phyloP scores from a whole-genome alignment of 169 alveolate genomes.

The Cryptosporidium bovis region DNA sequence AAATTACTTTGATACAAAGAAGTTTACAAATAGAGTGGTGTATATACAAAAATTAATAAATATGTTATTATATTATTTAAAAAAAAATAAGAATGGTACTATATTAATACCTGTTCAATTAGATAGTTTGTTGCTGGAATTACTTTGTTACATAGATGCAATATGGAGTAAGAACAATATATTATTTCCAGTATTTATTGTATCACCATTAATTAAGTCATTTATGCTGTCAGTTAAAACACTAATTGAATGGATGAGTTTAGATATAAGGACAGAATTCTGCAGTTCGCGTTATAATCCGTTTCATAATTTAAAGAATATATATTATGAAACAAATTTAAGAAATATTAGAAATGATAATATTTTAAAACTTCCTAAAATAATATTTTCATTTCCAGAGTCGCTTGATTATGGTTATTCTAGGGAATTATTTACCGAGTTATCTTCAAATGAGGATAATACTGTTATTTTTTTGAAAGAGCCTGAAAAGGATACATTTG shows the following conservation, averaged over 20 bases:
- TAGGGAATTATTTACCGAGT: constrained; percentile 63
- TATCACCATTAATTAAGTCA: constrained; percentile 58
- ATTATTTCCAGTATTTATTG: constrained; percentile 60
- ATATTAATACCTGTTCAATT: constrained; percentile 54
- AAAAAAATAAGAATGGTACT: constrained; percentile 63
- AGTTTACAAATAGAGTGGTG: constrained; percentile 7
- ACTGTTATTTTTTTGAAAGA: constrained; percentile 45
- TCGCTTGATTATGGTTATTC: constrained; percentile 72
- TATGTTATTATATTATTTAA: constrained; percentile 33
- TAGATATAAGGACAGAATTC: constrained; percentile 64
- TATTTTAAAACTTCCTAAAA: constrained; percentile 39
- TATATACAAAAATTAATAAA: constrained; percentile 36
- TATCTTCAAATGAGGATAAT: constrained; percentile 51
- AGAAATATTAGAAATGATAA: constrained; percentile 30
- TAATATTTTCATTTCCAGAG: constrained; percentile 61
- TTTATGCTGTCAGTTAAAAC: constrained; percentile 65
- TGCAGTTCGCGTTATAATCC: constrained; percentile 70
- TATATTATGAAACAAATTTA: constrained; percentile 36
- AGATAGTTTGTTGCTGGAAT: constrained; percentile 46
- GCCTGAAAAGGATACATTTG: constrained; percentile 65
- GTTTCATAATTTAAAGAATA: constrained; percentile 57
- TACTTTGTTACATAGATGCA: constrained; percentile 67
- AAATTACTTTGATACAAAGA: background rate
- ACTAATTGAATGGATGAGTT: constrained; percentile 70
- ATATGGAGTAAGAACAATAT: constrained; percentile 52